Evolutionary conservation across 2,329 filamentous ascomycete genomes (phyloP).

Genomic region (Colletotrichum tanaceti): DNA sequence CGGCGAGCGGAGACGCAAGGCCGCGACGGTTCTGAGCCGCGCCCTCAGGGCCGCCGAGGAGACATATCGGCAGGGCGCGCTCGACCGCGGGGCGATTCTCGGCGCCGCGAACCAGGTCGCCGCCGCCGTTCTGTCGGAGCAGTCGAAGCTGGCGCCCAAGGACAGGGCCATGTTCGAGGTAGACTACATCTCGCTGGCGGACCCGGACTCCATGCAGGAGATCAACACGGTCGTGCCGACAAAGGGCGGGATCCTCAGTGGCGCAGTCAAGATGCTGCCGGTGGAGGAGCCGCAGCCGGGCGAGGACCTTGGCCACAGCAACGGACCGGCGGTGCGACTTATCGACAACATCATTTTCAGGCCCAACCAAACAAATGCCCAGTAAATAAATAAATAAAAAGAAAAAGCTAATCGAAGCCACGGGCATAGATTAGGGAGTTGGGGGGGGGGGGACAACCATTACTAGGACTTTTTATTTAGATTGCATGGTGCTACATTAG

Average conservation of each 20-base stretch:
- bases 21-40: conserved; percentile 77
- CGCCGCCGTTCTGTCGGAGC: conserved; percentile 65
- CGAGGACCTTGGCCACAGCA: conserved; percentile 80
- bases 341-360: conserved; percentile 92
- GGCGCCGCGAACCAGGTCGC: conserved; percentile 74
- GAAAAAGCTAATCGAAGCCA: neutral
- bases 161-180: conserved; percentile 81
- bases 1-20: conserved; percentile 75
- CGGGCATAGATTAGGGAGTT: neutral
- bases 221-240: conserved; percentile 75
- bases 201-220: conserved; percentile 86
- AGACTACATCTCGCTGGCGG: conserved; percentile 92
- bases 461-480: neutral
- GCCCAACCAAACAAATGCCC: conserved; percentile 47
- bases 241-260: conserved; percentile 86
- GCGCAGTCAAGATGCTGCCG: conserved; percentile 89
- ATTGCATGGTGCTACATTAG: conserved; percentile 5
- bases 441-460: neutral
- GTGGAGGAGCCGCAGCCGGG: conserved; percentile 75
- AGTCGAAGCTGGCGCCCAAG: conserved; percentile 68
- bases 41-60: conserved; percentile 78
- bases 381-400: conserved; percentile 17
- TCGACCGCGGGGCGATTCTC: conserved; percentile 74
- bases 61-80: conserved; percentile 65
- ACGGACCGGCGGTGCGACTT: conserved; percentile 81